Evolutionary conservation across 306 rosid species (phyloP).

Genomic region (Cucumis cinereus): DNA sequence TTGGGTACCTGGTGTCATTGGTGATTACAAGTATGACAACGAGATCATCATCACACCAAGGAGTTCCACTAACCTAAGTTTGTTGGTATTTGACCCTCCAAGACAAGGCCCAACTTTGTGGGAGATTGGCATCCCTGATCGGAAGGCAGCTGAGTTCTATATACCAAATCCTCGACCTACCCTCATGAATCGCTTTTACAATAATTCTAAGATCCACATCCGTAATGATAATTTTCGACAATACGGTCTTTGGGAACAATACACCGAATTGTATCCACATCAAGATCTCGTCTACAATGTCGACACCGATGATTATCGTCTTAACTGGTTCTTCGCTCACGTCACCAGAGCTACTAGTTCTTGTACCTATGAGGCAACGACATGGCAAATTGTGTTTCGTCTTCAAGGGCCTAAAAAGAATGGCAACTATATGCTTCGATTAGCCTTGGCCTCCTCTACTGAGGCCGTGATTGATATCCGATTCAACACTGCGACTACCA

Average conservation of each 20-base stretch:
- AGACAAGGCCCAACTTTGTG: slow-evolving; percentile 48
- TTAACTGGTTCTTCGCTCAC: slow-evolving; percentile 58
- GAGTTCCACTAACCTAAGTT: background rate
- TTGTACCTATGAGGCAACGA: slow-evolving; percentile 20
- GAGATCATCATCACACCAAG: slow-evolving; percentile 29
- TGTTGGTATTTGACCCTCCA: slow-evolving; percentile 32
- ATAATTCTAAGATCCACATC: background rate
- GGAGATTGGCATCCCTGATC: slow-evolving; percentile 63
- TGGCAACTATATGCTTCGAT: slow-evolving; percentile 40
- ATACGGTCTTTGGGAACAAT: slow-evolving; percentile 60
- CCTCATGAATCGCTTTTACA: slow-evolving; percentile 17
- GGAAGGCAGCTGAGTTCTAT: slow-evolving; percentile 39
- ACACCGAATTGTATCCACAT: slow-evolving; percentile 31
- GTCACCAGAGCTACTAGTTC: slow-evolving; percentile 22
- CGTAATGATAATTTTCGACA: slow-evolving; percentile 37
- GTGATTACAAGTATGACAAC: slow-evolving; percentile 35
- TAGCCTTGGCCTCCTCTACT: slow-evolving; percentile 48
- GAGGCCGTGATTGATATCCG: background rate
- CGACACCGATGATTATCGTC: slow-evolving; percentile 12
- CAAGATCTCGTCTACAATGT: slow-evolving; percentile 35
- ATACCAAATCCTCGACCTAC: slow-evolving; percentile 37
- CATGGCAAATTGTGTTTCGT: slow-evolving; percentile 44
- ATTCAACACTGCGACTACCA: background rate
- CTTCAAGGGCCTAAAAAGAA: background rate
- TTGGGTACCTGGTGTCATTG: slow-evolving; percentile 59